A percentile compares a stretch with the other conserved stretches of the same genome.
phyloP scores from a whole-genome alignment of 2,329 filamentous ascomycete genomes.

The Phaeosphaeria sp. region DNA sequence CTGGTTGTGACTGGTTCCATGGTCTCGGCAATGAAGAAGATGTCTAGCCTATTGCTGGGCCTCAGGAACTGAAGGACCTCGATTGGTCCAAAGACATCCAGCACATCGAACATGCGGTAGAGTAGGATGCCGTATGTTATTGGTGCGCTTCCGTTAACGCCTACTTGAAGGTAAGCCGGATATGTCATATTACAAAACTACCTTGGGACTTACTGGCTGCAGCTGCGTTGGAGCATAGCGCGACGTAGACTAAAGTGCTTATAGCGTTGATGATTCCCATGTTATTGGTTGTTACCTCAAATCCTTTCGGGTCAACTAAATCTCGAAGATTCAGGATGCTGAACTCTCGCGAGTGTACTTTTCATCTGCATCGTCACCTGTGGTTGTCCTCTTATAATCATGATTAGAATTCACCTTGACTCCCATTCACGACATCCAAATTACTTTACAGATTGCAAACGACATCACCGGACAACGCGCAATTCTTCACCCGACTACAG shows the following conservation, averaged over 20 bases:
- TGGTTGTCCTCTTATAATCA: not conserved
- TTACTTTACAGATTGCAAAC: not conserved
- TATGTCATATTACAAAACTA: not conserved
- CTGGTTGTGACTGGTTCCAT: conserved; percentile 39
- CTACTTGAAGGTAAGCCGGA: conserved; percentile 1
- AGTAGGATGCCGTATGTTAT: conserved; percentile 35
- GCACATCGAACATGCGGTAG: conserved; percentile 36
- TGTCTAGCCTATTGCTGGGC: conserved; percentile 26
- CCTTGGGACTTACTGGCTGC: conserved; percentile 2
- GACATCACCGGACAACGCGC: not conserved
- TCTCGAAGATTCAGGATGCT: not conserved
- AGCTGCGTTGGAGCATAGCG: not conserved
- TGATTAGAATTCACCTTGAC: not conserved
- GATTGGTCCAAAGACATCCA: conserved; percentile 48
- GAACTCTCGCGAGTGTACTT: not conserved
- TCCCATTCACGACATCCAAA: not conserved
- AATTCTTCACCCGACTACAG: not conserved
- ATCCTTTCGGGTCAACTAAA: no score
- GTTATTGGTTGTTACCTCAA: not conserved
- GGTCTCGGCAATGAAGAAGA: conserved; percentile 27
- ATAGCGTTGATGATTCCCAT: conserved; percentile 11
- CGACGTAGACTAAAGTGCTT: not conserved
- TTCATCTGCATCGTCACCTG: not conserved
- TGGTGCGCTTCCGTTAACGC: conserved; percentile 15
- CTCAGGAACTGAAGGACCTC: conserved; percentile 49